phyloP scores from a whole-genome alignment of 176 grass and related monocot genomes.

The Puccinellia tenuiflora region DNA sequence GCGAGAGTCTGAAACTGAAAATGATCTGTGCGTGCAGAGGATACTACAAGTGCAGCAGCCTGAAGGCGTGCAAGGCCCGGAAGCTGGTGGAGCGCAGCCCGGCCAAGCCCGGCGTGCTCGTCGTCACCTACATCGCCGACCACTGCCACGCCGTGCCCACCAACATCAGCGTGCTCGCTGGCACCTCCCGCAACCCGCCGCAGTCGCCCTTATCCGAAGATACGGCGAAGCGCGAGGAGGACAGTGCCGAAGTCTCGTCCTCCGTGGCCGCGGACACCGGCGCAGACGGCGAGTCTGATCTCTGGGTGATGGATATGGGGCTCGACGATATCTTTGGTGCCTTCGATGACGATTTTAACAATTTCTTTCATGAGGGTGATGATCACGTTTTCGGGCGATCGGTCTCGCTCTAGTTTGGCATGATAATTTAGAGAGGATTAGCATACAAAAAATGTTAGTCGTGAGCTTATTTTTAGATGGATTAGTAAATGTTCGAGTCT shows the following conservation, averaged over 20 bases:
- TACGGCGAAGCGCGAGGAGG: neutral
- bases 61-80: slow-evolving; percentile 66
- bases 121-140: slow-evolving; percentile 85
- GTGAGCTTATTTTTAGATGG: neutral
- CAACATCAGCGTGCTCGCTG: slow-evolving; percentile 54
- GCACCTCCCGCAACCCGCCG: slow-evolving; percentile 32
- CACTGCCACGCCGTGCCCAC: slow-evolving; percentile 79
- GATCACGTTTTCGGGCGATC: neutral
- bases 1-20: neutral
- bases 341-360: slow-evolving; percentile 21
- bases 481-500: no score
- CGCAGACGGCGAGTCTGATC: slow-evolving; percentile 3
- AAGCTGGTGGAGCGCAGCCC: slow-evolving; percentile 84
- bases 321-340: neutral
- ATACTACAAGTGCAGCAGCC: slow-evolving; percentile 93
- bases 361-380: neutral
- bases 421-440: neutral
- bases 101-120: slow-evolving; percentile 50
- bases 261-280: neutral
- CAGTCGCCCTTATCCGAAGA: neutral
- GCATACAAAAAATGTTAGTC: neutral
- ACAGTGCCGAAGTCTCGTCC: slow-evolving; percentile 5
- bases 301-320: slow-evolving; percentile 19
- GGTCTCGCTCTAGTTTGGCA: slow-evolving; percentile 23
- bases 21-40: slow-evolving; percentile 28